Conservation (phyloP, 495 filamentous ascomycete species). For the Tuber brumale region DNA sequence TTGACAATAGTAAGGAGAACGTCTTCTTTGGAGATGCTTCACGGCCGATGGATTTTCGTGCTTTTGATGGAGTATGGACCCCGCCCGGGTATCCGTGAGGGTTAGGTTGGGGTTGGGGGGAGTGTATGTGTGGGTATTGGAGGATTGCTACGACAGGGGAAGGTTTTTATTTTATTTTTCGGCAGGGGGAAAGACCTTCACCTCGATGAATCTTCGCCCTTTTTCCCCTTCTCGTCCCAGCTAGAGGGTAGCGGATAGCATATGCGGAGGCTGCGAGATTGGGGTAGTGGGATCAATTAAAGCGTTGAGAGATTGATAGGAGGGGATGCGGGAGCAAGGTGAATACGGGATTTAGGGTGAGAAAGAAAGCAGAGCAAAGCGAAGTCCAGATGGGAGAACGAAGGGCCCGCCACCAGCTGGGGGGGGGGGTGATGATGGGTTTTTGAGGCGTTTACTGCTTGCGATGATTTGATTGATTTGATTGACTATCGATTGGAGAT, state of each 20-base stretch:
- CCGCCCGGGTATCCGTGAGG: not conserved
- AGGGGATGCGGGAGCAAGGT: not conserved
- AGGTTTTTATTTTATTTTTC: not conserved
- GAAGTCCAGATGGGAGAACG: not conserved
- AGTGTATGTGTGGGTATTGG: not conserved
- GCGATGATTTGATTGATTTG: not conserved
- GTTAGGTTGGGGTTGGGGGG: constrained; percentile 2
- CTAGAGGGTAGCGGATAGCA: not conserved
- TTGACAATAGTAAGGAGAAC: not conserved
- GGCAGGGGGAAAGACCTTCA: not conserved
- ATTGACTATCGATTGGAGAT: not conserved
- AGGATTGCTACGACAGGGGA: not conserved
- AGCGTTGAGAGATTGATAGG: not conserved
- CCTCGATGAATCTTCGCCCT: not conserved
- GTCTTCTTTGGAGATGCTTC: not conserved
- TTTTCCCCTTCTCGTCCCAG: not conserved
- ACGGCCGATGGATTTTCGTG: not conserved
- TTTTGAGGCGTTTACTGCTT: not conserved
- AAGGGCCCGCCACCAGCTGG: not conserved
- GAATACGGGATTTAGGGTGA: not conserved
- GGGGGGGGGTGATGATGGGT: not conserved
- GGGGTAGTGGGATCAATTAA: not conserved
- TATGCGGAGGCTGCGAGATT: not conserved
- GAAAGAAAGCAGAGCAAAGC: not conserved
- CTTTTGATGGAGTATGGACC: not conserved